Evolutionary conservation across 2,329 filamentous ascomycete genomes (phyloP).

Genomic region (Fusarium sp.): DNA sequence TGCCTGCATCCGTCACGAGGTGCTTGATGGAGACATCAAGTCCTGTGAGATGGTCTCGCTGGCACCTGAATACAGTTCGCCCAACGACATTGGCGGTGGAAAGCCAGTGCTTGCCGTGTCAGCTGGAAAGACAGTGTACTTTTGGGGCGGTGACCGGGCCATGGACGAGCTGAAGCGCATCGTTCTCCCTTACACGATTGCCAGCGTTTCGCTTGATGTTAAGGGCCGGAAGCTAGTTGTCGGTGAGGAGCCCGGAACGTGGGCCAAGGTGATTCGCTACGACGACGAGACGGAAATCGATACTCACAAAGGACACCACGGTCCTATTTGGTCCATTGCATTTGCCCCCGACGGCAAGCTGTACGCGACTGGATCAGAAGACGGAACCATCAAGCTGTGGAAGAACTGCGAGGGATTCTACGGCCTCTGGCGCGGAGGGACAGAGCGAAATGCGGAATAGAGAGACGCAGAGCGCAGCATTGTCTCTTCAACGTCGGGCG

Average conservation of each 20-base stretch:
- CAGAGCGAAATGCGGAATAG: slow-evolving; percentile 53
- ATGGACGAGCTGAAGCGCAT: slow-evolving; percentile 82
- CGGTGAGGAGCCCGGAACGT: slow-evolving; percentile 91
- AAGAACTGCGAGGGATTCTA: slow-evolving; percentile 77
- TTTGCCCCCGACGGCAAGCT: slow-evolving; percentile 97
- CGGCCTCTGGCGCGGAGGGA: slow-evolving; percentile 71
- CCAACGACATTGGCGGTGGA: slow-evolving; percentile 74
- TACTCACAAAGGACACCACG: slow-evolving; percentile 95
- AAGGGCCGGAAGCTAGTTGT: slow-evolving; percentile 87
- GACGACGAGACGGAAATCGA: slow-evolving; percentile 88
- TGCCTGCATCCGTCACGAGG: slow-evolving; percentile 79
- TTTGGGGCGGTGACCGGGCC: slow-evolving; percentile 83
- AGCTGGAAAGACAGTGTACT: slow-evolving; percentile 93
- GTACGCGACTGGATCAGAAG: slow-evolving; percentile 96
- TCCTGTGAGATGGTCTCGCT: slow-evolving; percentile 89
- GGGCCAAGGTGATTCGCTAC: slow-evolving; percentile 95
- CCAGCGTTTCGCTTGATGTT: slow-evolving; percentile 89
- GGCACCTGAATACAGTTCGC: slow-evolving; percentile 67
- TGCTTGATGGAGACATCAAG: slow-evolving; percentile 86
- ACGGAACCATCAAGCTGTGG: slow-evolving; percentile 96
- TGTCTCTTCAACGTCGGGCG: slow-evolving; percentile 34
- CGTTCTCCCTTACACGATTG: slow-evolving; percentile 84
- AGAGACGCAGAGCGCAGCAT: slow-evolving; percentile 43
- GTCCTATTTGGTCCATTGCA: slow-evolving; percentile 94
- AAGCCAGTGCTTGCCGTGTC: slow-evolving; percentile 85